phyloP scores from a whole-genome alignment of 2,329 filamentous ascomycete species.

The Phyllosticta paracitricarpa region DNA sequence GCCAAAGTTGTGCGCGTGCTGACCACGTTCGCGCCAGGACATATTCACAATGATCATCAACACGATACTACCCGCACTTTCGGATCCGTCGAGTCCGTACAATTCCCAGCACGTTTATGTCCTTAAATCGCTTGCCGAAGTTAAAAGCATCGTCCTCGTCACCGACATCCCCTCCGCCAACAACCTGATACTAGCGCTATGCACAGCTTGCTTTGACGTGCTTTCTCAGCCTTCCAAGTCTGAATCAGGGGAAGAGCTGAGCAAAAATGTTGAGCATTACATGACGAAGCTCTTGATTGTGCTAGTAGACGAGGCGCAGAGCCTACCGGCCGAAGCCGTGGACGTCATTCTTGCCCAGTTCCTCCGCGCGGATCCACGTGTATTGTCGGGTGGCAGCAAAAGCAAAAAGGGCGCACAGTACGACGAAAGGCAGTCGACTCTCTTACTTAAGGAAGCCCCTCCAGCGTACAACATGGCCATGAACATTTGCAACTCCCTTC shows the following conservation, averaged over 20 bases:
- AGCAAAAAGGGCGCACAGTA: slow-evolving; percentile 44
- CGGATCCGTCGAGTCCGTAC: slow-evolving; percentile 80
- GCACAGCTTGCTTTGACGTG: slow-evolving; percentile 85
- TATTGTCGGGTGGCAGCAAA: slow-evolving; percentile 34
- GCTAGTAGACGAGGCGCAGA: slow-evolving; percentile 75
- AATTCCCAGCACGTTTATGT: slow-evolving; percentile 90
- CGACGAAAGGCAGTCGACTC: slow-evolving; percentile 70
- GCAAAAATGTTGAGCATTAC: slow-evolving; percentile 88
- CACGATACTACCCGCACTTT: slow-evolving; percentile 72
- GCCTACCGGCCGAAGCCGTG: slow-evolving; percentile 70
- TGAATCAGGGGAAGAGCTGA: slow-evolving; percentile 67
- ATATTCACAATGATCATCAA: slow-evolving; percentile 86
- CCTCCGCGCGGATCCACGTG: slow-evolving; percentile 67
- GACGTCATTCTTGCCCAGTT: slow-evolving; percentile 96
- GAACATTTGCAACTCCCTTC: slow-evolving; percentile 77
- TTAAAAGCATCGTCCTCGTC: slow-evolving; percentile 89
- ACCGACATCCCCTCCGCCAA: slow-evolving; percentile 79
- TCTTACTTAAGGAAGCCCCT: slow-evolving; percentile 79
- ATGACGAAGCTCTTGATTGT: slow-evolving; percentile 79
- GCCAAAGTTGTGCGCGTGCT: slow-evolving; percentile 1
- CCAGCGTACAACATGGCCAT: slow-evolving; percentile 95
- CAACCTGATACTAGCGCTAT: slow-evolving; percentile 64
- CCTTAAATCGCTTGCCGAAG: slow-evolving; percentile 75
- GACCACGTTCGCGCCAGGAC: slow-evolving; percentile 46
- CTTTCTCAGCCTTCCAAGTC: slow-evolving; percentile 69